A percentile compares a stretch with the other conserved stretches of the same genome.
Conservation (phyloP, 2,329 filamentous ascomycete genomes). For the Zopfia rhizophila region DNA sequence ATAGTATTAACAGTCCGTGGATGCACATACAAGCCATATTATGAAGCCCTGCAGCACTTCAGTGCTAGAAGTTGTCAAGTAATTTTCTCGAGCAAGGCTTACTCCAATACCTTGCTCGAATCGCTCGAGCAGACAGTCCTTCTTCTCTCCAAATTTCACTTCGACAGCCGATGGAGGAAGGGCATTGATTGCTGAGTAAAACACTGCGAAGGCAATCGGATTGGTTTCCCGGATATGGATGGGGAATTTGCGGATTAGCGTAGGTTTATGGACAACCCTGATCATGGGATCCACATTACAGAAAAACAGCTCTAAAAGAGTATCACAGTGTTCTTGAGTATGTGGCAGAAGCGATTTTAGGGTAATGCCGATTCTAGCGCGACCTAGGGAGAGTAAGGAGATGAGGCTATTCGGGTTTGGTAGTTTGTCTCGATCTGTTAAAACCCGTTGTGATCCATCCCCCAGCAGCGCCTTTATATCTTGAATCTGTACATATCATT, state of each 20-base stretch:
- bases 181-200: conserved; percentile 49
- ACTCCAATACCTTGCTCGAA: conserved; percentile 50
- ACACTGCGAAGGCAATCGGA: conserved; percentile 49
- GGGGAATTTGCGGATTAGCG: conserved; percentile 40
- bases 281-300: conserved; percentile 50
- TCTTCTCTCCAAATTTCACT: conserved; percentile 44
- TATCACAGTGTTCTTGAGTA: conserved; percentile 41
- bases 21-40: conserved; percentile 40
- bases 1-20: background rate
- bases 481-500: conserved; percentile 40
- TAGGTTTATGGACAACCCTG: conserved; percentile 48
- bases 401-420: conserved; percentile 43
- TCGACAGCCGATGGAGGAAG: conserved; percentile 41
- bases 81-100: conserved; percentile 48
- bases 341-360: conserved; percentile 42
- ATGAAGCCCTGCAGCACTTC: conserved; percentile 52
- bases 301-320: conserved; percentile 48
- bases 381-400: conserved; percentile 44
- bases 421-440: conserved; percentile 40
- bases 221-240: conserved; percentile 41
- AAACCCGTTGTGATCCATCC: conserved; percentile 26
- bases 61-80: conserved; percentile 49
- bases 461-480: conserved; percentile 51
- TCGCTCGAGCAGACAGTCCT: conserved; percentile 42
- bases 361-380: conserved; percentile 37